Evolutionary conservation across 768 basidiomycete genomes (phyloP).

Genomic region (Amanita exitialis): DNA sequence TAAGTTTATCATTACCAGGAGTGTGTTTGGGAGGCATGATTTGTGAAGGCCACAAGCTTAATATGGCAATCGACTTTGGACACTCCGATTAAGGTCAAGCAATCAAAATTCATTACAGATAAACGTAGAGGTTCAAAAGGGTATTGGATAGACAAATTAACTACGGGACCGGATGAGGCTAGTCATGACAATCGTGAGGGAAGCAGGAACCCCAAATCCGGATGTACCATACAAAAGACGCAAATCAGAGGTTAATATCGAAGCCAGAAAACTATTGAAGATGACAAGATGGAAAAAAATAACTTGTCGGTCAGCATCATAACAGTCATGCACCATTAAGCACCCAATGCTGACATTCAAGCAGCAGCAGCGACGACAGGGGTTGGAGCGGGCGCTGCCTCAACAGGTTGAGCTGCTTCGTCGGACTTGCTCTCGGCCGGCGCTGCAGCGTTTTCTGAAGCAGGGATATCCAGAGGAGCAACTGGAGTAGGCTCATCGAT

Average conservation of each 20-base stretch:
- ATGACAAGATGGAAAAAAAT: conserved; percentile 12
- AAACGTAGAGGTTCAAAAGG: conserved; percentile 50
- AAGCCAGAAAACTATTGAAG: conserved; percentile 17
- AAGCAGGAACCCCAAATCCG: conserved; percentile 50
- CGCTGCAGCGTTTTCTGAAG: conserved; percentile 32
- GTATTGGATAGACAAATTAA: conserved; percentile 61
- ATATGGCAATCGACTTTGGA: conserved; percentile 1
- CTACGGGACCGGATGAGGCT: conserved; percentile 51
- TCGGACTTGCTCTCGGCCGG: conserved; percentile 27
- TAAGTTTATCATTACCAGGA: conserved; percentile 48
- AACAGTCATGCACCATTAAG: conserved; percentile 36
- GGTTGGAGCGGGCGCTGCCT: conserved; percentile 40
- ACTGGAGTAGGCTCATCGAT: conserved; percentile 77
- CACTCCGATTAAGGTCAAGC: conserved; percentile 11
- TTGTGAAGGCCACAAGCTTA: conserved; percentile 2
- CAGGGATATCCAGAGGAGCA: conserved; percentile 78
- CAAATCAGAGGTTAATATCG: conserved; percentile 15
- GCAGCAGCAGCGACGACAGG: conserved; percentile 75
- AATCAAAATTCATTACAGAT: conserved; percentile 42
- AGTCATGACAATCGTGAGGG: conserved; percentile 60
- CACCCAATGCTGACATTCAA: conserved; percentile 32
- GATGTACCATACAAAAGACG: conserved; percentile 35
- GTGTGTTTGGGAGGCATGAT: conserved; percentile 60
- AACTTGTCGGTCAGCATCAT: conserved; percentile 21
- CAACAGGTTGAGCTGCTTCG: conserved; percentile 31